Evolutionary conservation across 2,329 filamentous ascomycete genomes (phyloP), one percentile per base, ranked within the genome.

Genomic region (Nothophaeocryptopus gaeumannii): DNA sequence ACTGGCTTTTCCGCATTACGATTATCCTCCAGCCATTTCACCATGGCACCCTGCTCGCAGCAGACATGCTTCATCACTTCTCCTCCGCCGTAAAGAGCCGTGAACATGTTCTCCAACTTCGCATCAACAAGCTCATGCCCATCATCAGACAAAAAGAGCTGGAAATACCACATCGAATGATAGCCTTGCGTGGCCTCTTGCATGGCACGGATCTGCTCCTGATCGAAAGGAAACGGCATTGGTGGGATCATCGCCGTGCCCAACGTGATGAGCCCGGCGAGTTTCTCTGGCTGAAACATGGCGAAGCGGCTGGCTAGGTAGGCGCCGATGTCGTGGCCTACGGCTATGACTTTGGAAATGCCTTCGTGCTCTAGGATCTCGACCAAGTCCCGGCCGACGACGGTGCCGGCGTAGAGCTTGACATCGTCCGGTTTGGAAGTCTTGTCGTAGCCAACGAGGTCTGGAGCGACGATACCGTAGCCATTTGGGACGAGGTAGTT

Each of bases 261-360:
- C 13, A 78, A 51, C 49, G 74, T 64, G 9, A 72, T 61, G 2
- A 78, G 53, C 8, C 70, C 74, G 3, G 58, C 40, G 2, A 75
- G 66, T 5, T 71, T 65, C 1, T 69, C 62, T 0, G 70, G 72
- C 40, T 71, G 58, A 53, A 69, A 70, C 39, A 72, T 66, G 56
- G 70, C 73, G 4, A 76, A 41, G n/a, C 73, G 68, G 45, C 70
- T 67, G 1, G 71, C 69, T 5, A 73, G 47, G 5, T 45, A 48
- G 12, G 69, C 67, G 34, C 76, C 76, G 74, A 74, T 78, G 58
- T 79, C 76, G 52, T 78, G 76, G 39, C 75, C 76, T 26, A 77
- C 61, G 1, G 70, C 66, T 44, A 78, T 63, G 33, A 67, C 64
- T 34, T 62, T 59, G 32, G 54, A 30, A 14, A 72, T 39, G 5